phyloP scores from a whole-genome alignment of 139 green algal genomes.

The Coelastrella sp. region DNA sequence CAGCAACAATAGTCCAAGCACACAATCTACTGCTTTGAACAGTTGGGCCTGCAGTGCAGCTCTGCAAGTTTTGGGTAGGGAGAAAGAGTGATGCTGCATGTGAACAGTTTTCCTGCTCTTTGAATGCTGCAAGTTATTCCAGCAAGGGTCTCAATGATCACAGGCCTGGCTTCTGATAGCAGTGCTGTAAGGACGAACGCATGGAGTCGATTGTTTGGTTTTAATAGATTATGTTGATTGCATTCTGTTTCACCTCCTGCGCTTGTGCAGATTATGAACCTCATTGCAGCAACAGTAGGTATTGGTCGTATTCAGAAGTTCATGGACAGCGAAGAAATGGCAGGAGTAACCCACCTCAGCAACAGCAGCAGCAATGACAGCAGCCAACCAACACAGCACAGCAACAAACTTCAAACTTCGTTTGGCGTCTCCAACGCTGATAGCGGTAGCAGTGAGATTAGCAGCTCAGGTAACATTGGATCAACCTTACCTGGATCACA shows the following conservation, averaged over 20 bases:
- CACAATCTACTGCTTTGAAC: too few relatives aligned
- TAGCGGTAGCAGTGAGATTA: not conserved
- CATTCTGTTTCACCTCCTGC: too few relatives aligned
- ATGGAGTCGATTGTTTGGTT: too few relatives aligned
- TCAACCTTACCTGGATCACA: not conserved
- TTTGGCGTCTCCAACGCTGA: too few relatives aligned
- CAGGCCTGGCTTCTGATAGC: conserved; percentile 46
- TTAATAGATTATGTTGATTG: too few relatives aligned
- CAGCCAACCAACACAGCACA: not conserved
- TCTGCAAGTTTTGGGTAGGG: too few relatives aligned
- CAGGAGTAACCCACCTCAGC: not conserved
- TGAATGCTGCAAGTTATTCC: too few relatives aligned
- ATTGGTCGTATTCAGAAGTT: conserved; percentile 25
- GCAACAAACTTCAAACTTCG: too few relatives aligned
- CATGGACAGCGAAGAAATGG: conserved; percentile 19
- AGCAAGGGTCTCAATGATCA: not conserved
- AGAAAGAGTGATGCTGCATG: too few relatives aligned
- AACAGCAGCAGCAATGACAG: not conserved
- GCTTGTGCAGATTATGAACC: conserved; percentile 33
- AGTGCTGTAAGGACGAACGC: not conserved
- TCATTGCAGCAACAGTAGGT: conserved; percentile 27
- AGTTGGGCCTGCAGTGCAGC: too few relatives aligned
- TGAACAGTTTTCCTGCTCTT: too few relatives aligned
- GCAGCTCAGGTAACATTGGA: not conserved
- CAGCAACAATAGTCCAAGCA: not conserved